These are phyloP conservation scores for Lactarius trivialis DNA, from an alignment of 768 basidiomycete species.

Conservation along the genomic window DNA sequence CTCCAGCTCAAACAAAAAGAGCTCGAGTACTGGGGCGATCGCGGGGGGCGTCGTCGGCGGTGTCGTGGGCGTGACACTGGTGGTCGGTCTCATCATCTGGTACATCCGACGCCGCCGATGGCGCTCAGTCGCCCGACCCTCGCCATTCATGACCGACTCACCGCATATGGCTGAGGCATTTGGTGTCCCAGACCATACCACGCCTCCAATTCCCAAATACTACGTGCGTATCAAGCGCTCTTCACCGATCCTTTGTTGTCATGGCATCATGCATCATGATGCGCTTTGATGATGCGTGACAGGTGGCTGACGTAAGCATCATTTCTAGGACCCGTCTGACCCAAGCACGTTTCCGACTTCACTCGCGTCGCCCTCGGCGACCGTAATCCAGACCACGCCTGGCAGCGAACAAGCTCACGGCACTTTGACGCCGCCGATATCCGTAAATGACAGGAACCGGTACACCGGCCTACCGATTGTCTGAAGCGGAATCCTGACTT, in stretches of 20 bases:
- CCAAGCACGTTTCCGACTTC: background rate
- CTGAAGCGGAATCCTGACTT: background rate
- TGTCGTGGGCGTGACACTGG: background rate
- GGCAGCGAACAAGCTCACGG: background rate
- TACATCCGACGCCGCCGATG: background rate
- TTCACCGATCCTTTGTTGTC: background rate
- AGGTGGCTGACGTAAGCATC: background rate
- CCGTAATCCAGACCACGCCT: background rate
- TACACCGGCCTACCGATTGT: conserved; percentile 9
- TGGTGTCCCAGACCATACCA: background rate
- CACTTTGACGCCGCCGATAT: background rate
- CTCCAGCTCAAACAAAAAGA: background rate
- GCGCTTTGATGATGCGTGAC: background rate
- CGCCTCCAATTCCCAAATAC: background rate
- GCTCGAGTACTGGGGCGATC: background rate
- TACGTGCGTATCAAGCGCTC: background rate
- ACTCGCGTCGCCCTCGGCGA: background rate
- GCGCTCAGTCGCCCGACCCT: background rate
- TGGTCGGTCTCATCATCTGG: background rate
- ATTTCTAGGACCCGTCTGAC: background rate
- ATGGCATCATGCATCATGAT: background rate
- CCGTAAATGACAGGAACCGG: background rate
- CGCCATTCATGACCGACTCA: background rate
- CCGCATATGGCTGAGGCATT: background rate
- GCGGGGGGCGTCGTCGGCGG: conserved; percentile 5